Evolutionary conservation across 1,284 basidiomycete species (phyloP).

Genomic region (Ustilago curta): DNA sequence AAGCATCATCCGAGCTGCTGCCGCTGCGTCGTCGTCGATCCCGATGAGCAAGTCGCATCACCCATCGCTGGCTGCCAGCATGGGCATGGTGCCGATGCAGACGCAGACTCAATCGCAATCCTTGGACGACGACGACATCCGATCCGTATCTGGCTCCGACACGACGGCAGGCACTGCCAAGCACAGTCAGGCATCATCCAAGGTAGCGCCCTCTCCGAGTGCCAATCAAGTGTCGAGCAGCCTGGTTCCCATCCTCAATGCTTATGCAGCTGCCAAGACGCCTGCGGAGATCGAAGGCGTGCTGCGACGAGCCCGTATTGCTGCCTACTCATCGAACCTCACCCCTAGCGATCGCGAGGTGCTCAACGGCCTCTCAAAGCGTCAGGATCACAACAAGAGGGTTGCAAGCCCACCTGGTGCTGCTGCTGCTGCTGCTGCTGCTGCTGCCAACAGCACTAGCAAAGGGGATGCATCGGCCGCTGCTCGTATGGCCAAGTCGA

Average conservation of each 20-base stretch:
- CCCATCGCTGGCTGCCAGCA: constrained; percentile 60
- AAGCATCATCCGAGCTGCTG: constrained; percentile 27
- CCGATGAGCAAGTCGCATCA: constrained; percentile 54
- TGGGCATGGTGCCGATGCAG: constrained; percentile 49
- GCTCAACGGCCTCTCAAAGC: constrained; percentile 48
- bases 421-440: neutral
- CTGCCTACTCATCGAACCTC: constrained; percentile 55
- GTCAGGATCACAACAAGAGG: constrained; percentile 47
- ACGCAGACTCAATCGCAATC: neutral
- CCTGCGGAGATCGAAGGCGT: constrained; percentile 61
- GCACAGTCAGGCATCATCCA: constrained; percentile 22
- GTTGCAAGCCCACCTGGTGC: constrained; percentile 15
- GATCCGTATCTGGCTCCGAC: constrained; percentile 42
- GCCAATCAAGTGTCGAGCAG: constrained; percentile 36
- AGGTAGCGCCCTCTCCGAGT: constrained; percentile 34
- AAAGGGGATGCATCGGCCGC: constrained; percentile 7
- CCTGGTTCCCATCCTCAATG: constrained; percentile 60
- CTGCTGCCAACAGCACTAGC: constrained; percentile 4
- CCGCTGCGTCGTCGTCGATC: constrained; percentile 36
- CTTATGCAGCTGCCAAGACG: constrained; percentile 65
- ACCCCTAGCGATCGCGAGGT: constrained; percentile 58
- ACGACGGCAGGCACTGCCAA: constrained; percentile 27
- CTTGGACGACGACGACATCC: constrained; percentile 39
- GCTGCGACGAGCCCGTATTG: constrained; percentile 56
- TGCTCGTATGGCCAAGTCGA: constrained; percentile 15